Percentiles rank a stretch among this genome's conserved stretches.
These are phyloP conservation scores for Teratosphaeria epicoccoides DNA, from an alignment of 2,329 filamentous ascomycete species.

Conservation along the genomic window DNA sequence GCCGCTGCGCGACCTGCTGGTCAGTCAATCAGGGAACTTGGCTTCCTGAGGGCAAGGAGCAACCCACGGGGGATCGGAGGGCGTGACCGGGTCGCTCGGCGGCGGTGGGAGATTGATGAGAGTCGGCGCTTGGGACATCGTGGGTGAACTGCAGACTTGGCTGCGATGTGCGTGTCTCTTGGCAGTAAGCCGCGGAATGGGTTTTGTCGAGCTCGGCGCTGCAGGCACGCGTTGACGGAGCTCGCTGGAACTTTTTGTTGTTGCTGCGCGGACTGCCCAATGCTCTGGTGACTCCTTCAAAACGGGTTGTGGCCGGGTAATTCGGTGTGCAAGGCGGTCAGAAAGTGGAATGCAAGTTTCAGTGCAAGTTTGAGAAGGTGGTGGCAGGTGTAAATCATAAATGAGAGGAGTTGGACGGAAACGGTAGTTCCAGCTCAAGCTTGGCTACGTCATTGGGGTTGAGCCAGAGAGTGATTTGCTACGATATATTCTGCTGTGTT, in stretches of 20 bases:
- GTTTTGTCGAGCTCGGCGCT: not conserved
- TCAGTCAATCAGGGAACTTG: slow-evolving; percentile 3
- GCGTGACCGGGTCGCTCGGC: slow-evolving; percentile 72
- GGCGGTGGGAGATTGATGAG: slow-evolving; percentile 77
- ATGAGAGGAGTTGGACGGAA: not conserved
- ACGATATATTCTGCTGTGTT: no score
- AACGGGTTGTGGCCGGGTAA: not conserved
- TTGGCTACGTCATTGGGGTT: not conserved
- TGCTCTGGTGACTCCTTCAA: not conserved
- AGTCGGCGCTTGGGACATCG: slow-evolving; percentile 45
- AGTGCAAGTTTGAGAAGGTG: not conserved
- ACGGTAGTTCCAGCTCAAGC: not conserved
- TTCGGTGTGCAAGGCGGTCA: no score
- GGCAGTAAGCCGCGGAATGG: not conserved
- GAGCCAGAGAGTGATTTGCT: no score
- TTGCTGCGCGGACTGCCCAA: not conserved
- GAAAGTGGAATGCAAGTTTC: not conserved
- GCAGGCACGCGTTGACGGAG: not conserved
- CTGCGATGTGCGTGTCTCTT: not conserved
- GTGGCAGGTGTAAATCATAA: not conserved
- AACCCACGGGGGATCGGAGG: slow-evolving; percentile 73
- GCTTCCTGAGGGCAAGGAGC: slow-evolving; percentile 26
- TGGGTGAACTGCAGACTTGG: slow-evolving; percentile 1
- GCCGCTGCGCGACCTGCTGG: slow-evolving; percentile 46
- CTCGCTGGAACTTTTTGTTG: not conserved